Base-by-base conservation (phyloP, 352 stramenopile species). In the Globisporangium cederbergense region DNA sequence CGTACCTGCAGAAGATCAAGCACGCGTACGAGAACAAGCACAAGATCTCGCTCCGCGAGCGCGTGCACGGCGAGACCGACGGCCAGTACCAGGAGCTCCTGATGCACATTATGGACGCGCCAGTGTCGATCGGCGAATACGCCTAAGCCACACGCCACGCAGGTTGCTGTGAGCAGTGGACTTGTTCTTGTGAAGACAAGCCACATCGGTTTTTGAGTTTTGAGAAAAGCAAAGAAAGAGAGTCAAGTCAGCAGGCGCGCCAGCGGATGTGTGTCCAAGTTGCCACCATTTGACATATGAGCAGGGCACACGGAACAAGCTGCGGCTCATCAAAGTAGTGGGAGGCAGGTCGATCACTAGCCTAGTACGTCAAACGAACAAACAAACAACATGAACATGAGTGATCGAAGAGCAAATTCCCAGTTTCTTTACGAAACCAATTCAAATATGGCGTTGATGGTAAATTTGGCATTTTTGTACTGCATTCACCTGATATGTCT, bases 1-100 rank as follows among this genome's bases (percentile, higher is more conserved):
- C 67, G 56, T 86, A 83, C 65, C 67, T 91, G 51, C 34, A 60
- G 18, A 66, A 79, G 38, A 73, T 93, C 60, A 72, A 56, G 34
- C 32, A 70, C 38, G 64, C 59, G 43, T 81, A 77, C 64, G 62
- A 77, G 62, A 36, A 65, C 30, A 67, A 74, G 62, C 72, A 77
- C 66, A 69, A 73, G 47, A 68, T 62, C 20, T 58, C 62, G 49
- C 74, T 81, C 59, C 68, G 71, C 46, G 71, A 81, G 54, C 74
- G 71, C 60, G 75, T 81, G 59, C 51, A 77, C 42, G 71, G 66
- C 42, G 72, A 78, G 60, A 76, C 72, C 16, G 72, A 60, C 57
- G 68, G 69, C 42, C 57, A 75, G 58, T 82, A 75, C 59, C 62
- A 62, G 18, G 59, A 65, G 53, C 62, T 82, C 51, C 65, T 82